Base-by-base conservation (phyloP, 1,139 yeast species). In the Candida pseudocylindracea region DNA sequence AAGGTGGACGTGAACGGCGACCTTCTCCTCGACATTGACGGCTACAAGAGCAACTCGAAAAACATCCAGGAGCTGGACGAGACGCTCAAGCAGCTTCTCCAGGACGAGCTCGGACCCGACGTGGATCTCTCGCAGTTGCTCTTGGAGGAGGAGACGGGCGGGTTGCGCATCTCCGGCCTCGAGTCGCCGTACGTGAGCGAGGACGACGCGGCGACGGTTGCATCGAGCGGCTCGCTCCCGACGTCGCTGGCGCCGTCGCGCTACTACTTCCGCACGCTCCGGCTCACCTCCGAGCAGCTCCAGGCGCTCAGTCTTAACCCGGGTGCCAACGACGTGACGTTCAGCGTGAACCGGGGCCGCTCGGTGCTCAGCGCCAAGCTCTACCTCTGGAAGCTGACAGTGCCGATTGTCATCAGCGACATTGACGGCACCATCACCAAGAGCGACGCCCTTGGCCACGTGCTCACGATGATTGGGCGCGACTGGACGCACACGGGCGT, bases 401-500 rank as follows among this genome's bases (percentile, higher is more conserved):
- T 76, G 0, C 96, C 96, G 1, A 78, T 88, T 33, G 98, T 91
- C 4, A 88, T 88, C 29, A 81, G 95, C 8, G 99, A 91, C 54
- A 88, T 91, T 38, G 99, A 91, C 51, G 99, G 99, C 12, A 91
- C 99, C 2, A 91, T 91, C 41, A 91, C 99, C 25, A 83, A 83
- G 50, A 81, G 95, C 1, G 99, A 91, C 55, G 98, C 98, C 0
- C 58, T 91, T 43, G 99, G 99, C 4, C 99, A 91, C 53, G 91
- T 91, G 2, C 58, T 88, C 49, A 85, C 92, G 28, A 72, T 88
- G 67, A 60, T 91, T 32, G 99, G 99, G 2, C 67, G 83, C 42
- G 99, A 91, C 54, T 91, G 98, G 98, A 91, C 98, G 0, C 99
- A 91, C 49, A 68, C 73, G 1, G 99, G 98, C 20, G 98, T 91